A percentile compares a stretch with the other conserved stretches of the same genome.
phyloP scores from a whole-genome alignment of 768 basidiomycete genomes.

The Lentinula boryana region DNA sequence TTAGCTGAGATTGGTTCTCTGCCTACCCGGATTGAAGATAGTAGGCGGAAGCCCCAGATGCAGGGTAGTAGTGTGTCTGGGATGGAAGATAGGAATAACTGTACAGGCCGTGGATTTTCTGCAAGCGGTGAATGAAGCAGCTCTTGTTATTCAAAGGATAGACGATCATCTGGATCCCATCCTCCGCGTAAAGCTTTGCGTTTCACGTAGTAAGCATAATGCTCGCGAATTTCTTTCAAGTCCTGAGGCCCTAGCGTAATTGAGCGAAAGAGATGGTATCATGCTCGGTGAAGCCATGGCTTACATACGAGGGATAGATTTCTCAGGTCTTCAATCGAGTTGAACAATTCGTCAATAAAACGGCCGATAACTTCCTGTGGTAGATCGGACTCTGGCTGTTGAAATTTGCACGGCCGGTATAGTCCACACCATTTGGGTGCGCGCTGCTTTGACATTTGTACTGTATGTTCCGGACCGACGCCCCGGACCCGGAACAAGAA shows the following conservation, averaged over 20 bases:
- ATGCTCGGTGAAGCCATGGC: not conserved
- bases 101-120: not conserved
- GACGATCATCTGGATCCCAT: not conserved
- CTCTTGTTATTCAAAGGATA: not conserved
- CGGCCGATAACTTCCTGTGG: constrained; percentile 3
- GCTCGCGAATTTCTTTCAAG: not conserved
- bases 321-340: not conserved
- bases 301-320: not conserved
- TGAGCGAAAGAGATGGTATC: not conserved
- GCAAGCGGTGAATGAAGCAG: not conserved
- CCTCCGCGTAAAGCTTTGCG: not conserved
- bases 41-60: not conserved
- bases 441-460: no score
- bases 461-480: no score
- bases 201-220: not conserved
- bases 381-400: not conserved
- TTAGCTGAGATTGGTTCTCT: not conserved
- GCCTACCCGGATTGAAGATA: not conserved
- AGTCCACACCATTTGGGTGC: no score
- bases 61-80: not conserved
- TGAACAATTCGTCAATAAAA: not conserved
- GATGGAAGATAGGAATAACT: not conserved
- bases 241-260: not conserved
- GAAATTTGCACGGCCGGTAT: no score
- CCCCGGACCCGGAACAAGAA: no score